Evolutionary conservation across 73 alveolate species (phyloP).

Genomic region (Tetrahymena thermophila): DNA sequence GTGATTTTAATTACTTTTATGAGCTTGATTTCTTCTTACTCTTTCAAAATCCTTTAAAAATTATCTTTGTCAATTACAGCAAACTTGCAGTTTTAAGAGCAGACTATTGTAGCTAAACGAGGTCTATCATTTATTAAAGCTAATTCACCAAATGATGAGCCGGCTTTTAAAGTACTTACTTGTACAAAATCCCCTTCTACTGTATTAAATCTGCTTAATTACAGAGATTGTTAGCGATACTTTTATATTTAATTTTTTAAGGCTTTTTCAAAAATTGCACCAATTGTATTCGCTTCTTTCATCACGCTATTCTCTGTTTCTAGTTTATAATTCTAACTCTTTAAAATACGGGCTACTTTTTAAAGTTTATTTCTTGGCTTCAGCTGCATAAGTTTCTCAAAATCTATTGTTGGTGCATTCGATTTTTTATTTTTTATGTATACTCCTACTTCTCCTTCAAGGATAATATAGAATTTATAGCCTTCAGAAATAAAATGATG

Average conservation of each 20-base stretch:
- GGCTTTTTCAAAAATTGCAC: background rate
- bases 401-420: background rate
- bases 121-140: conserved; percentile 44
- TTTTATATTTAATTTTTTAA: background rate
- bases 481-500: background rate
- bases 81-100: conserved; percentile 16
- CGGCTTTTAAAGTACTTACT: conserved; percentile 24
- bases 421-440: background rate
- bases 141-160: conserved; percentile 30
- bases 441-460: background rate
- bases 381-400: background rate
- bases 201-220: background rate
- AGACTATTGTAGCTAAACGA: conserved; percentile 37
- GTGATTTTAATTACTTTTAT: background rate
- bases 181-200: background rate
- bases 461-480: background rate
- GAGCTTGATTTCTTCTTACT: background rate
- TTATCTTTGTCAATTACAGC: conserved; percentile 26
- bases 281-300: background rate
- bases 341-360: background rate
- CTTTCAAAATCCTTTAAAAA: conserved; percentile 1
- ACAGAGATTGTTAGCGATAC: background rate
- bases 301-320: background rate
- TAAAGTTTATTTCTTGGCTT: background rate
- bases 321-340: background rate